phyloP scores from a whole-genome alignment of 148 eudicot genomes.

The Salicornia ramosissima region DNA sequence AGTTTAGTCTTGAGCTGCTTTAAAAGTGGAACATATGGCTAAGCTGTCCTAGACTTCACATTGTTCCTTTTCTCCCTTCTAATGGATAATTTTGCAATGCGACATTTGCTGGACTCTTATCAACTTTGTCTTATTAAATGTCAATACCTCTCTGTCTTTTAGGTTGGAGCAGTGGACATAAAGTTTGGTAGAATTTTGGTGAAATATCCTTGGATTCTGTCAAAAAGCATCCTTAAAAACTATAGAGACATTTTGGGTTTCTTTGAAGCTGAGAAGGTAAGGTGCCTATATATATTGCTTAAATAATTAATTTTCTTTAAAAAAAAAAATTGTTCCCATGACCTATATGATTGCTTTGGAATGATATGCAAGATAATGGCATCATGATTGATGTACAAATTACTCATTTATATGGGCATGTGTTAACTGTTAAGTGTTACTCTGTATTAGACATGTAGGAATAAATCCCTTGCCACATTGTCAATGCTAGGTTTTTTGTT shows the following conservation, averaged over 20 bases:
- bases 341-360: background rate
- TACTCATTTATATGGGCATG: background rate
- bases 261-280: conserved; percentile 64
- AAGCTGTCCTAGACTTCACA: background rate
- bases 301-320: background rate
- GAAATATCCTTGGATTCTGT: conserved; percentile 91
- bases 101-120: background rate
- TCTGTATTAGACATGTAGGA: background rate
- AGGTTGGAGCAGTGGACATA: conserved; percentile 44
- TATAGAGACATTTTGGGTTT: conserved; percentile 41
- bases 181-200: conserved; percentile 51
- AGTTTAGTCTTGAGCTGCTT: background rate
- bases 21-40: background rate
- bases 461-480: background rate
- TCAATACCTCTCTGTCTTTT: conserved; percentile 14
- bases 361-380: background rate
- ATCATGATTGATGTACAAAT: background rate
- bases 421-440: no score
- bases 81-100: background rate
- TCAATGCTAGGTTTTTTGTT: background rate
- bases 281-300: background rate
- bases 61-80: background rate
- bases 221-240: conserved; percentile 54
- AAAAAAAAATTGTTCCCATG: background rate
- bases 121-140: background rate